Evolutionary conservation across 2,329 filamentous ascomycete genomes (phyloP).

Genomic region (Pyricularia grisea): DNA sequence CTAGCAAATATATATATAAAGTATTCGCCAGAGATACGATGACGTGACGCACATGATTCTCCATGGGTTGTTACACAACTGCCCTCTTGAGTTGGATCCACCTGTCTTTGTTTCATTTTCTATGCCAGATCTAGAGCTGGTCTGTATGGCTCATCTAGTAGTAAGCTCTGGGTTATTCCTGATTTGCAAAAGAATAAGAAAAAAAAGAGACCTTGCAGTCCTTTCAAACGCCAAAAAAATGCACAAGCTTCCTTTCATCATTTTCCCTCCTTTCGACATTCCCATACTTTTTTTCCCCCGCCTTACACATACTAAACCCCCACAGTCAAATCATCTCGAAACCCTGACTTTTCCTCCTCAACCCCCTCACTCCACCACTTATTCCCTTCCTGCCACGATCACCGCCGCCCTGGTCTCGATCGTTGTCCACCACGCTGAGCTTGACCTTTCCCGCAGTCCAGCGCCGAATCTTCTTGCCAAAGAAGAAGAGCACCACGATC

Average conservation of each 20-base stretch:
- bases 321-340: not conserved
- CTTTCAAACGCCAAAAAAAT: not conserved
- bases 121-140: not conserved
- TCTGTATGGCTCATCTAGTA: not conserved
- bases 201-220: not conserved
- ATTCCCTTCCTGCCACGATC: not conserved
- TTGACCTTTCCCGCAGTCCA: constrained; percentile 19
- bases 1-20: too few species aligned
- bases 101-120: not conserved
- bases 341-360: not conserved
- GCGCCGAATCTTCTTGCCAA: constrained; percentile 15
- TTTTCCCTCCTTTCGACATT: too few species aligned
- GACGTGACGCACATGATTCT: not conserved
- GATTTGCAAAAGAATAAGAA: not conserved
- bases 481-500: constrained; percentile 18
- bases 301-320: too few species aligned
- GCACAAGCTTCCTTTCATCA: not conserved
- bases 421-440: not conserved
- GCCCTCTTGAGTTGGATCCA: not conserved
- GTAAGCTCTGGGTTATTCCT: not conserved
- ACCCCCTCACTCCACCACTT: not conserved
- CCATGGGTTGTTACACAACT: not conserved
- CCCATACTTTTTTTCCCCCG: too few species aligned
- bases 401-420: not conserved
- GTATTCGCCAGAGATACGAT: not conserved